Evolutionary conservation across 2,329 filamentous ascomycete species (phyloP), one percentile per base, ranked within the genome.

Genomic region (Monosporascus sp.): DNA sequence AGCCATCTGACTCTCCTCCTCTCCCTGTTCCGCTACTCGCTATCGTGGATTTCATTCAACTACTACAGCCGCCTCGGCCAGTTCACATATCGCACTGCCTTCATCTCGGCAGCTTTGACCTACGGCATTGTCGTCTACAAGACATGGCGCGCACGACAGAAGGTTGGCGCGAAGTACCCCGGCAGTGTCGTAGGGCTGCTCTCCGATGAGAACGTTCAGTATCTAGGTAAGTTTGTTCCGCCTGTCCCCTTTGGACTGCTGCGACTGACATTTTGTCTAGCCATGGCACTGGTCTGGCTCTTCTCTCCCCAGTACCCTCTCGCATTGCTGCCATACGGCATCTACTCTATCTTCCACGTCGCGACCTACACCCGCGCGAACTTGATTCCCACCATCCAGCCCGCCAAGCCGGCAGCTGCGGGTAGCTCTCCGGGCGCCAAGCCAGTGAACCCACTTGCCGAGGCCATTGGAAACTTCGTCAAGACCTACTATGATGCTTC

Each of bases 61-160:
- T 91, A 85, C 72, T 88, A 88, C 70, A 86, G 85, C 54, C 76
- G 83, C 69, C 84, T 85, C 78, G 92, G 93, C 48, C 80, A 83
- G 61, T 86, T 94, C 72, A 88, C 88, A 53, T 99, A 99, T 78
- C 92, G 94, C 66, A 83, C 87, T 52, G 90, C 92, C 54, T 99
- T 99, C 71, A 62, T 97, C 63, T 87, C 92, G 3, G 94, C 94
- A 6, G 91, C 91, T 48, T 84, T 85, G 49, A 97, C 94, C 11
- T 99, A 99, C 73, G 93, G 94, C 61, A 97, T 99, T 62, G 94
- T 99, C 49, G 93, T 99, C 58, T 97, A 96, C 82, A 99, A 99
- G 84, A 92, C 91, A 54, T 90, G 92, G 78, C 86, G 92, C 61
- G 90, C 92, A 64, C 88, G 91, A 62, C 82, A 88, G 64, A 88